Conservation (phyloP, 1,284 basidiomycete species). For the Ceratobasidium sp. region DNA sequence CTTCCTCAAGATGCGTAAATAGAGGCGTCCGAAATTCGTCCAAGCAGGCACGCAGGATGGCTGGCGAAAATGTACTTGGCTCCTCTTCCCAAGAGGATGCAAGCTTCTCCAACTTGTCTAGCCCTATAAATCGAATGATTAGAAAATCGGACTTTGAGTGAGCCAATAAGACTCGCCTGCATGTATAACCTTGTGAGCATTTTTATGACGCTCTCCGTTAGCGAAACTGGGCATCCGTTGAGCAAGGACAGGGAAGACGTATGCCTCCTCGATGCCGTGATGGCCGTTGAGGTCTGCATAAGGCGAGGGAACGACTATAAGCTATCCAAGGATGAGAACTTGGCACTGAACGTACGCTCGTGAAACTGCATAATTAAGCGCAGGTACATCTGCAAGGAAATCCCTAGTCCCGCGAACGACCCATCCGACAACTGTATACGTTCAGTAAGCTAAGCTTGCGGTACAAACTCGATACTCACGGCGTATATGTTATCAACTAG, state of each 20-base stretch:
- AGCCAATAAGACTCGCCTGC: not conserved
- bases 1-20: slow-evolving; percentile 29
- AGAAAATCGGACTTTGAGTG: not conserved
- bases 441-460: not conserved
- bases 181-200: slow-evolving; percentile 33
- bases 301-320: not conserved
- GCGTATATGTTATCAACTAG: slow-evolving; percentile 27
- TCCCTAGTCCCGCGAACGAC: slow-evolving; percentile 22
- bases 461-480: not conserved
- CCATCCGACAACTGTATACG: slow-evolving; percentile 27
- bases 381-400: slow-evolving; percentile 10
- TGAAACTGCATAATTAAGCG: slow-evolving; percentile 35
- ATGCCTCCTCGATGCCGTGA: slow-evolving; percentile 29
- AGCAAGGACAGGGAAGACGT: slow-evolving; percentile 29
- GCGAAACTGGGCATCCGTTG: slow-evolving; percentile 28
- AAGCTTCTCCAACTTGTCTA: slow-evolving; percentile 24
- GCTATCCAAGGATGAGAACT: not conserved
- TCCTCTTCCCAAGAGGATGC: slow-evolving; percentile 16
- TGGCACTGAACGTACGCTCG: not conserved
- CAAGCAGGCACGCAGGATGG: slow-evolving; percentile 18
- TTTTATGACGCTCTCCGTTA: slow-evolving; percentile 26
- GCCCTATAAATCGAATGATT: not conserved
- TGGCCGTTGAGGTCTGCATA: slow-evolving; percentile 10
- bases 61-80: slow-evolving; percentile 27
- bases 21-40: slow-evolving; percentile 32